Evolutionary conservation across 176 grass and related monocot species (phyloP), one percentile per base, ranked within the genome.

Genomic region (Pontederia crassipes): DNA sequence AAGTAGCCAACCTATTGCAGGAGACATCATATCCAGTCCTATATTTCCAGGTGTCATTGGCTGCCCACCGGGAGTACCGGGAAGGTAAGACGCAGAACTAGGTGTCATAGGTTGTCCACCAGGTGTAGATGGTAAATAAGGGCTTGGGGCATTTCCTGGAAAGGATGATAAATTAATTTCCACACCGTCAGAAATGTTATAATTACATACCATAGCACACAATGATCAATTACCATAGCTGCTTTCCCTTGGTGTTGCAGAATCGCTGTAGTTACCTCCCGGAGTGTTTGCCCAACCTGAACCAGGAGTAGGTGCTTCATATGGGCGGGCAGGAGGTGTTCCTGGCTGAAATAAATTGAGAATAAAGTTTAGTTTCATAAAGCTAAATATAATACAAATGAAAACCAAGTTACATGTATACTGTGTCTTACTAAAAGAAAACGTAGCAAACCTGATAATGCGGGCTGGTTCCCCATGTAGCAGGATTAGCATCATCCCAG

Each of bases 201-300:
- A 28, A 67, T 46, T 69, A 51, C 12, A n/a, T 20, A 24, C 46
- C 4, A 54, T 47, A 9, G 4, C 28, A 11, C 48, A 35, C 8
- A 13, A 8, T 11, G 18, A 15, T 49, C 51, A 28, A 75, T 64
- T 91, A 92, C 93, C 93, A 67, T 98, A 98, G 79, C 83, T 98
- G 70, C 78, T 71, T 54, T 85, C 85, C 16, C 84, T 98, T 50
- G 93, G 93, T 70, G 88, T 89, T 52, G 79, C 70, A 74, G 88
- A 81, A 54, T 98, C 87, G 48, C 72, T 92, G 64, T 81, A 98
- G 77, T 69, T 85, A 69, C 89, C 79, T 51, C 93, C 93, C 40
- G 93, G 93, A 65, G 93, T 98, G 79, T 80, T 92, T 53, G 93
- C 85, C 93, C 93, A 98, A 55, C 93, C 93, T 66, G 93, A 98